Percentiles rank a stretch among this genome's conserved stretches.
Conservation (phyloP, 768 basidiomycete genomes). For the Kwoniella heveanensis region DNA sequence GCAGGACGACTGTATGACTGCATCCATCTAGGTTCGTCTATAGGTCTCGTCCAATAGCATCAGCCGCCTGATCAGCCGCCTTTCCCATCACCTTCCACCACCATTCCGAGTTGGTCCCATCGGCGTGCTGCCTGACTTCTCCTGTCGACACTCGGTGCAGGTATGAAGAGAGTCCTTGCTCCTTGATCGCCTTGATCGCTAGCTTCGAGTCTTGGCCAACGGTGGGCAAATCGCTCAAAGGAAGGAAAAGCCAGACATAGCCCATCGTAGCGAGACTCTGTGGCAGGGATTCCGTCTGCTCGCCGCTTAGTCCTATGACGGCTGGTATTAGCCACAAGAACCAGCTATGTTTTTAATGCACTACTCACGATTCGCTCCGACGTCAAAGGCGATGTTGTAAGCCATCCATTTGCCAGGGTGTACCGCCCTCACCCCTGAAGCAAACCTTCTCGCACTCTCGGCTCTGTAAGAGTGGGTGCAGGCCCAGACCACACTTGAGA, state of each 20-base stretch:
- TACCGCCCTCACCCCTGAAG: slow-evolving; percentile 15
- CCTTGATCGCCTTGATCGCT: slow-evolving; percentile 10
- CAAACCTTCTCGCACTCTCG: slow-evolving; percentile 11
- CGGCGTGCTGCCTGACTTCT: slow-evolving; percentile 9
- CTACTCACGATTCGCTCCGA: background rate
- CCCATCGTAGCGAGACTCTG: slow-evolving; percentile 10
- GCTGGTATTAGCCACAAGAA: background rate
- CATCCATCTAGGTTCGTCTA: slow-evolving; percentile 5
- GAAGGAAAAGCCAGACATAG: slow-evolving; percentile 17
- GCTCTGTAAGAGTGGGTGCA: slow-evolving; percentile 8
- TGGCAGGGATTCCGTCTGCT: background rate
- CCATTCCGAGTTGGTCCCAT: slow-evolving; percentile 17
- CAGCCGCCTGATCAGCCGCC: slow-evolving; percentile 13
- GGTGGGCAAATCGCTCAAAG: slow-evolving; percentile 2
- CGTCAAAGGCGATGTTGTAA: slow-evolving; percentile 23
- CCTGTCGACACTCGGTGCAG: slow-evolving; percentile 1
- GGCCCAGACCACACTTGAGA: slow-evolving; percentile 28
- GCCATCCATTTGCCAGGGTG: slow-evolving; percentile 34
- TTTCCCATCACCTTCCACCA: slow-evolving; percentile 26
- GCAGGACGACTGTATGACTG: too few relatives aligned
- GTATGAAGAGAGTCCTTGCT: slow-evolving; percentile 7
- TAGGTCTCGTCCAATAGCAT: slow-evolving; percentile 13
- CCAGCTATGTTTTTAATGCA: background rate
- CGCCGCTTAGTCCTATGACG: background rate
- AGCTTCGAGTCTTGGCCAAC: slow-evolving; percentile 8